Conservation (phyloP, 257 asterid species). For the Plantago major region DNA sequence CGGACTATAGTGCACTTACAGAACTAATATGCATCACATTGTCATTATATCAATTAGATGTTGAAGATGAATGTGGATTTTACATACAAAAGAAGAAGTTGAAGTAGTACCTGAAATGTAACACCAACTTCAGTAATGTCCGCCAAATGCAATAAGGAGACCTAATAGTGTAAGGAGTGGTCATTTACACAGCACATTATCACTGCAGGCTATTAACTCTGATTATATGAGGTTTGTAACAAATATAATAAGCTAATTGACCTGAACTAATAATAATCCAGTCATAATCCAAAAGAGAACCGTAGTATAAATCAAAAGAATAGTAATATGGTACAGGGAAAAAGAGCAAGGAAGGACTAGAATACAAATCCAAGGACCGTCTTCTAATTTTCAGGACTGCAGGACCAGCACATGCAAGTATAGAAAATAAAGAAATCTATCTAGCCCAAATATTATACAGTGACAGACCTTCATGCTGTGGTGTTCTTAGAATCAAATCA, state of each 20-base stretch:
- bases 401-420: no score
- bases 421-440: no score
- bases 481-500: no score
- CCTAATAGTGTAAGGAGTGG: slow-evolving; percentile 46
- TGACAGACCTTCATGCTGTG: no score
- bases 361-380: neutral
- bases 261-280: neutral
- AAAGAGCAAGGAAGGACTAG: neutral
- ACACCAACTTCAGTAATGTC: slow-evolving; percentile 96
- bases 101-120: slow-evolving; percentile 82
- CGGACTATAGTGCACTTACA: neutral
- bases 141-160: slow-evolving; percentile 92
- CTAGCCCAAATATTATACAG: no score
- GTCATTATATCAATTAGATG: slow-evolving; percentile 1
- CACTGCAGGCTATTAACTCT: slow-evolving; percentile 9
- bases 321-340: neutral
- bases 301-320: neutral
- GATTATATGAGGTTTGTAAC: neutral
- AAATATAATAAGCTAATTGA: neutral
- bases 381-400: no score
- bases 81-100: slow-evolving; percentile 6
- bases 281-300: neutral
- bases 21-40: neutral
- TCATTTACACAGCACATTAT: slow-evolving; percentile 12
- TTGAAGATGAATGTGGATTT: neutral